These are phyloP conservation scores for Toxoplasma gondii DNA, from an alignment of 169 alveolate genomes.

Conservation along the genomic window DNA sequence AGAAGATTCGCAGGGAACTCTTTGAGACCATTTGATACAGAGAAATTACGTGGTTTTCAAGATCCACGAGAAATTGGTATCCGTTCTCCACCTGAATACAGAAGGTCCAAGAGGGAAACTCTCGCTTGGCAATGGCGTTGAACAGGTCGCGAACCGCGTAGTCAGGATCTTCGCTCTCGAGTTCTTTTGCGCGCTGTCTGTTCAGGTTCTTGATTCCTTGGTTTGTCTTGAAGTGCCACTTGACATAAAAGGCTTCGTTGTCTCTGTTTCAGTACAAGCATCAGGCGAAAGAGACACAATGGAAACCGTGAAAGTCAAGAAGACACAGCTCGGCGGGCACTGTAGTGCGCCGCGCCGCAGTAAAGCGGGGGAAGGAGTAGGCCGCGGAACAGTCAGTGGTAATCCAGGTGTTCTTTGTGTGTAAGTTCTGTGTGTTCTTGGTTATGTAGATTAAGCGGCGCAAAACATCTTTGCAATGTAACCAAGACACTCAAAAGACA, in stretches of 20 bases:
- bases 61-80: too few species aligned
- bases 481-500: too few species aligned
- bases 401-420: too few species aligned
- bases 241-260: constrained; percentile 68
- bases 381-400: too few species aligned
- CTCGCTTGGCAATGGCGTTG: constrained; percentile 72
- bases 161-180: constrained; percentile 77
- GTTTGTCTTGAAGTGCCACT: constrained; percentile 81
- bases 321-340: not conserved
- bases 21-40: too few species aligned
- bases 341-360: too few species aligned
- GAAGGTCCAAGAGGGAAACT: constrained; percentile 78
- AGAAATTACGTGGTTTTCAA: too few species aligned
- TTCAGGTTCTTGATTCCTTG: constrained; percentile 78
- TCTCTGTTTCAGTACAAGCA: not conserved
- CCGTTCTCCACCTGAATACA: constrained; percentile 66
- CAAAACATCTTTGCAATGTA: too few species aligned
- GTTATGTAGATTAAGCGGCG: too few species aligned
- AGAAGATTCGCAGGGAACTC: too few species aligned
- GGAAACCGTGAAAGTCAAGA: not conserved
- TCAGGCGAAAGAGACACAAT: not conserved
- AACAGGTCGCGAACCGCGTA: constrained; percentile 81
- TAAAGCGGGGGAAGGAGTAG: too few species aligned
- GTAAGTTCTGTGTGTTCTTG: too few species aligned
- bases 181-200: constrained; percentile 72